Percentiles rank a stretch among this genome's conserved stretches.
These are phyloP conservation scores for Tetrapisispora iriomotensis DNA, from an alignment of 805 yeast species.

Conservation along the genomic window DNA sequence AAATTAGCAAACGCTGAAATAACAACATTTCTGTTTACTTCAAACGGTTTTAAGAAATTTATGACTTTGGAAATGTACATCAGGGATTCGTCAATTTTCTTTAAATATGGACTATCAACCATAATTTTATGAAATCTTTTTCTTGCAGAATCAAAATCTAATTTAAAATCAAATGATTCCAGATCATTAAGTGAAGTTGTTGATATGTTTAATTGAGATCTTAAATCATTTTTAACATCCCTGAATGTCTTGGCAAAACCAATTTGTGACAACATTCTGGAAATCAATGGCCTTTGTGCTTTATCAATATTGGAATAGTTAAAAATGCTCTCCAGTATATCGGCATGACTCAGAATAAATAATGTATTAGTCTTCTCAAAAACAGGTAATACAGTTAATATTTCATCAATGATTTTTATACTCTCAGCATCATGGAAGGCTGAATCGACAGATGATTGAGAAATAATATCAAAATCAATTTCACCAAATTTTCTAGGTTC, in stretches of 20 bases:
- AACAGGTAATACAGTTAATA: conserved; percentile 56
- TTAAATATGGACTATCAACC: conserved; percentile 60
- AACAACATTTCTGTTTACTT: conserved; percentile 46
- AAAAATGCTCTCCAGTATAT: conserved; percentile 62
- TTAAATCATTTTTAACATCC: conserved; percentile 46
- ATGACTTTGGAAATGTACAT: conserved; percentile 52
- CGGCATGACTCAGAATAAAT: conserved; percentile 71
- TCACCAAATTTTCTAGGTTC: conserved; percentile 74
- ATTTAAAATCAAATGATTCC: conserved; percentile 66
- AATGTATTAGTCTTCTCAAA: conserved; percentile 46
- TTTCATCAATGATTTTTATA: conserved; percentile 70
- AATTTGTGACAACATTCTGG: conserved; percentile 63
- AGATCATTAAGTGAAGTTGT: conserved; percentile 76
- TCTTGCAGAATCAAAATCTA: conserved; percentile 56
- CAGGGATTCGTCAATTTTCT: conserved; percentile 53
- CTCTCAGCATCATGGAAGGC: conserved; percentile 80
- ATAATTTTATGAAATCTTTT: conserved; percentile 55
- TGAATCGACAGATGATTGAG: conserved; percentile 37
- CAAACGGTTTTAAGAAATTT: conserved; percentile 44
- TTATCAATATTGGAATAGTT: conserved; percentile 75
- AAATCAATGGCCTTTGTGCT: conserved; percentile 60
- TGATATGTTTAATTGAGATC: conserved; percentile 62
- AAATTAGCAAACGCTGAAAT: conserved; percentile 80
- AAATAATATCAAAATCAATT: conserved; percentile 73
- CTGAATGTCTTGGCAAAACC: conserved; percentile 59